Conservation (phyloP, 495 filamentous ascomycete genomes). For the Penicillium antarcticum region DNA sequence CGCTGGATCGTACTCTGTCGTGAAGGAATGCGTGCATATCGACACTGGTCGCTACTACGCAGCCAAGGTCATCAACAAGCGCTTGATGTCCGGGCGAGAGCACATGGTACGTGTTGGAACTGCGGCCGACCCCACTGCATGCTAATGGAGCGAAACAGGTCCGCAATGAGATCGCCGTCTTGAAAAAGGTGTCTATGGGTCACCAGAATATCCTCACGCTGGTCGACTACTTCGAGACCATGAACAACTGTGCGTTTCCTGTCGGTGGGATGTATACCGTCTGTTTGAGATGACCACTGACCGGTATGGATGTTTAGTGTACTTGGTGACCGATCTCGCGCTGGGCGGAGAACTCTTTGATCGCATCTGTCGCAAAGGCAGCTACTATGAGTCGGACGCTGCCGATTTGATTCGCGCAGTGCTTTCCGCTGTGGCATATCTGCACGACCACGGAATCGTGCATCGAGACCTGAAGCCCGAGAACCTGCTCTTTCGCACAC, state of each 20-base stretch:
- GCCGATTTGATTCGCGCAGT: slow-evolving; percentile 93
- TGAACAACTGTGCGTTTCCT: slow-evolving; percentile 77
- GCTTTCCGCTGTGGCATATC: slow-evolving; percentile 93
- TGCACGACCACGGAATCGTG: slow-evolving; percentile 97
- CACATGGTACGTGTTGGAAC: slow-evolving; percentile 71
- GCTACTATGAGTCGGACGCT: slow-evolving; percentile 96
- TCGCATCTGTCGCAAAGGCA: slow-evolving; percentile 96
- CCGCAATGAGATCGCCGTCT: slow-evolving; percentile 94
- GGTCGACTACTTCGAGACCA: slow-evolving; percentile 98
- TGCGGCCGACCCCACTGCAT: neutral
- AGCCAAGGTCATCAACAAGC: slow-evolving; percentile 98
- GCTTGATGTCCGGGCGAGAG: slow-evolving; percentile 94
- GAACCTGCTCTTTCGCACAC: slow-evolving; percentile 54
- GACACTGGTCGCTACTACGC: slow-evolving; percentile 98
- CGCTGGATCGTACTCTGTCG: slow-evolving; percentile 94
- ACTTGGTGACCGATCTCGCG: slow-evolving; percentile 95
- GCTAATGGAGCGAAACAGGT: slow-evolving; percentile 53
- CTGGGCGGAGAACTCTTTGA: slow-evolving; percentile 97
- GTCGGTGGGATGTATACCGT: neutral
- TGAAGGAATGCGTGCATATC: slow-evolving; percentile 99
- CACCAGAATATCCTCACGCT: slow-evolving; percentile 97
- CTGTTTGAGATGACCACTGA: neutral
- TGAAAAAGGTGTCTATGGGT: slow-evolving; percentile 95
- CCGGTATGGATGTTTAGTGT: slow-evolving; percentile 51
- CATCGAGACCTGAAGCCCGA: slow-evolving; percentile 73